phyloP scores from a whole-genome alignment of 352 stramenopile genomes.

The Thalassiosira livingstoniorum region DNA sequence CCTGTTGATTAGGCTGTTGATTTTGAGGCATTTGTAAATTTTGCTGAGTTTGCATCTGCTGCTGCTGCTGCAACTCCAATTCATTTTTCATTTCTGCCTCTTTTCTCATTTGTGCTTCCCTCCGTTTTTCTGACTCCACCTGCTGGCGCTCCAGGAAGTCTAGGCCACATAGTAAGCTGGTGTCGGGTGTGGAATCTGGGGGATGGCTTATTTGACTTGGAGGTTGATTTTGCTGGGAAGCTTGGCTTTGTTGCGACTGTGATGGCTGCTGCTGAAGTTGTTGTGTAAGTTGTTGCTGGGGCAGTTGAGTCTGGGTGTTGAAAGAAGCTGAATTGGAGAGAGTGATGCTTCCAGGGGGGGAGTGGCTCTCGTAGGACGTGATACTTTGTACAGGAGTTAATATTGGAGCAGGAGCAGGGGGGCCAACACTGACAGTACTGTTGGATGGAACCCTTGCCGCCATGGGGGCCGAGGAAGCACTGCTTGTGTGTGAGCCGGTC shows the following conservation, averaged over 20 bases:
- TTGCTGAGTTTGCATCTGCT: slow-evolving; percentile 17
- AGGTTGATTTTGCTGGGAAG: background rate
- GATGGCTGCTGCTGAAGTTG: background rate
- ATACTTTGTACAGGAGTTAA: background rate
- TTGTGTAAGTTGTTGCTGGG: background rate
- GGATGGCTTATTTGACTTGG: background rate
- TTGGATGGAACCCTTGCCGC: background rate
- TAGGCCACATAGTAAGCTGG: slow-evolving; percentile 48
- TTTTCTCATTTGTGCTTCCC: slow-evolving; percentile 1
- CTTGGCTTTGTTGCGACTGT: background rate
- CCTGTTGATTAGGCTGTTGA: background rate
- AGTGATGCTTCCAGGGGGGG: background rate
- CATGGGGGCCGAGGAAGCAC: background rate
- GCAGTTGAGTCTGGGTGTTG: background rate
- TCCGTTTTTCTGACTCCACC: slow-evolving; percentile 50
- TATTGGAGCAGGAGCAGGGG: background rate
- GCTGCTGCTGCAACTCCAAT: slow-evolving; percentile 32
- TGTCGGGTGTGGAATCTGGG: background rate
- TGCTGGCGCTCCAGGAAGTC: slow-evolving; percentile 67
- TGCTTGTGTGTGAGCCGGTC: background rate
- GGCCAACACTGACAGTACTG: background rate
- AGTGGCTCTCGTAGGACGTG: background rate
- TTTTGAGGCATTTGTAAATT: background rate
- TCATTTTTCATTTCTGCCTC: slow-evolving; percentile 1
- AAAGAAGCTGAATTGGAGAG: background rate